A percentile compares a stretch with the other conserved stretches of the same genome.
These are phyloP conservation scores for Rhazya stricta DNA, from an alignment of 257 asterid species.

Conservation along the genomic window DNA sequence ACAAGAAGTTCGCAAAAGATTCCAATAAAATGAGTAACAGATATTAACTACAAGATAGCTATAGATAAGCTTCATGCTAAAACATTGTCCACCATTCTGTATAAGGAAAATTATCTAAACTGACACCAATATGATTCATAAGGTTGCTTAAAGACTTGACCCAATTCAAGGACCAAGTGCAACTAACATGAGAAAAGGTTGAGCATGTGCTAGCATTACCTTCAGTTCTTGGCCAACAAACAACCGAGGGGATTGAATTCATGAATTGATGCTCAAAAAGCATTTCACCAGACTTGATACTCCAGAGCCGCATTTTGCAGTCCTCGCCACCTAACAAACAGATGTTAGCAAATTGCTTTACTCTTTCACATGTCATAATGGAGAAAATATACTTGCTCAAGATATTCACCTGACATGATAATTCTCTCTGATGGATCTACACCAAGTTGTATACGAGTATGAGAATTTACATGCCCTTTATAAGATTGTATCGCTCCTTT, in stretches of 20 bases:
- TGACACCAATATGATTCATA: neutral
- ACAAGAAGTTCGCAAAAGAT: neutral
- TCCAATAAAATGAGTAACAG: neutral
- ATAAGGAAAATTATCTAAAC: neutral
- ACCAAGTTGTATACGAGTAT: slow-evolving; percentile 71
- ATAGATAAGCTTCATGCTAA: neutral
- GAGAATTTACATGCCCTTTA: slow-evolving; percentile 73
- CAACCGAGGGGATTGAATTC: slow-evolving; percentile 60
- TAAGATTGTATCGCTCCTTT: slow-evolving; percentile 79
- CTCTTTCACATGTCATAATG: neutral
- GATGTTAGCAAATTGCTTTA: neutral
- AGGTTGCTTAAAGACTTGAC: neutral
- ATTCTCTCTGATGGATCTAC: slow-evolving; percentile 80
- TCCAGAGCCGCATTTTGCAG: slow-evolving; percentile 73
- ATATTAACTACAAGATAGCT: neutral
- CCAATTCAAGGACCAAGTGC: neutral
- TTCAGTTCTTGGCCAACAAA: slow-evolving; percentile 66
- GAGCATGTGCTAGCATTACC: slow-evolving; percentile 24
- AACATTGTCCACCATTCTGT: neutral
- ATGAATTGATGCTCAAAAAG: slow-evolving; percentile 55
- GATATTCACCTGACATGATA: slow-evolving; percentile 59
- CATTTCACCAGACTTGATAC: slow-evolving; percentile 75
- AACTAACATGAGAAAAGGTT: neutral
- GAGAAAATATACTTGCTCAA: neutral
- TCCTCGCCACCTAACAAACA: slow-evolving; percentile 78